Evolutionary conservation across 768 basidiomycete species (phyloP), one percentile per base, ranked within the genome.

Genomic region (Paxillus ammoniavirescens): DNA sequence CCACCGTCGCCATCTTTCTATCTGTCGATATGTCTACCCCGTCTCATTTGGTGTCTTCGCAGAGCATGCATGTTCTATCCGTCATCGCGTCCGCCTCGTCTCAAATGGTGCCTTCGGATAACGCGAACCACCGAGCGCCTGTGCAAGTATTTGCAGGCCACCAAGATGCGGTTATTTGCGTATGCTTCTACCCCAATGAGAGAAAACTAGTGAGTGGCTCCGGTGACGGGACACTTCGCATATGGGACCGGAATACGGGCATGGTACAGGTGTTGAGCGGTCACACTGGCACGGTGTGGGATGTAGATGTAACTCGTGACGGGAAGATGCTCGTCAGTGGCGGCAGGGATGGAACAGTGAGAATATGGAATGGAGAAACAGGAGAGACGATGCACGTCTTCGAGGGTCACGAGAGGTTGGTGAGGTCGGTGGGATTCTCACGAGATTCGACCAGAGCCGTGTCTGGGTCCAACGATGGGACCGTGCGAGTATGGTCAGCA

Each of bases 31-130:
- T n/a, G n/a, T n/a, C n/a, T n/a, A n/a, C n/a, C n/a, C n/a, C 31
- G 10, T 9, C 5, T 33, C 10, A 7, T 10, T 7, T 33, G 6
- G 6, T 23, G n/a, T n/a, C n/a, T n/a, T n/a, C 8, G 42, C 13
- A 65, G 64, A 62, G 62, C 9, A 46, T 52, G 10, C 62, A n/a
- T n/a, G n/a, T n/a, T n/a, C n/a, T n/a, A n/a, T n/a, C n/a, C 62
- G 0, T 62, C 66, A 12, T 64, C 64, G 3, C n/a, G 38, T 15
- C 38, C 7, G 4, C 15, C 38, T 40, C 15, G 38, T 40, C 38
- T 15, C 14, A n/a, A 2, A 2, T 15, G 7, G 38, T 15, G 6
- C 6, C 17, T 40, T 40, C 8, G 7, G 17, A 40, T 2, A 5
- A 8, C 4, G 38, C 15, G 38, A 40, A 15, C 17, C 38, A 17